phyloP scores from a whole-genome alignment of 2,329 filamentous ascomycete genomes.

The Fusarium fujikuroi region DNA sequence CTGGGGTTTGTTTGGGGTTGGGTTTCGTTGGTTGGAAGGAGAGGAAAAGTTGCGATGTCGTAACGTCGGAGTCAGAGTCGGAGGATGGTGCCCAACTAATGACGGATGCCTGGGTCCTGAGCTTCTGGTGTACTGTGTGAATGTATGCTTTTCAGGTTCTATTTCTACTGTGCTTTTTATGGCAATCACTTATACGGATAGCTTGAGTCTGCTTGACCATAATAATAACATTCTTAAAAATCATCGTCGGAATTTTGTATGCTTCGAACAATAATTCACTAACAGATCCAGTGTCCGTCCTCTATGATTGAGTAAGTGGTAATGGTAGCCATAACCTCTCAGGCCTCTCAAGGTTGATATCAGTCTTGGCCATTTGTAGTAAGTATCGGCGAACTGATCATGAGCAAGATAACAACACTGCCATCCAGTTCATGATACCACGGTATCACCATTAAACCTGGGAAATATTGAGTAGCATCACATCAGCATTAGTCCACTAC shows the following conservation, averaged over 20 bases:
- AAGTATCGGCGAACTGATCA: neutral
- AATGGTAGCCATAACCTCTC: neutral
- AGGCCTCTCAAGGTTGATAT: neutral
- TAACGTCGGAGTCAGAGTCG: constrained; percentile 15
- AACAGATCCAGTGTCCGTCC: neutral
- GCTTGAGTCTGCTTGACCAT: neutral
- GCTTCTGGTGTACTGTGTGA: constrained; percentile 18
- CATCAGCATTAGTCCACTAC: constrained; percentile 14
- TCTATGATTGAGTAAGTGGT: neutral
- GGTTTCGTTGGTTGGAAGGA: neutral
- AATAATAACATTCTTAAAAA: neutral
- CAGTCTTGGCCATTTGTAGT: neutral
- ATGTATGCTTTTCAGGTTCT: rapidly evolving
- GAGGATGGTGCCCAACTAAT: constrained; percentile 24
- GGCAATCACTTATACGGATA: neutral
- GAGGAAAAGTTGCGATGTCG: constrained; percentile 19
- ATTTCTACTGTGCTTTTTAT: neutral
- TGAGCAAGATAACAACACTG: neutral
- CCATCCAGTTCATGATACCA: neutral
- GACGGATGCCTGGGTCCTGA: constrained; percentile 25
- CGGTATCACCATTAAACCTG: constrained; percentile 6
- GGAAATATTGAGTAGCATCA: constrained; percentile 13
- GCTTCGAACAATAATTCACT: no score
- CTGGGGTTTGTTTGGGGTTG: constrained; percentile 4
- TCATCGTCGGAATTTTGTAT: neutral